phyloP scores from a whole-genome alignment of 805 yeast genomes.

The Hanseniaspora valbyensis region DNA sequence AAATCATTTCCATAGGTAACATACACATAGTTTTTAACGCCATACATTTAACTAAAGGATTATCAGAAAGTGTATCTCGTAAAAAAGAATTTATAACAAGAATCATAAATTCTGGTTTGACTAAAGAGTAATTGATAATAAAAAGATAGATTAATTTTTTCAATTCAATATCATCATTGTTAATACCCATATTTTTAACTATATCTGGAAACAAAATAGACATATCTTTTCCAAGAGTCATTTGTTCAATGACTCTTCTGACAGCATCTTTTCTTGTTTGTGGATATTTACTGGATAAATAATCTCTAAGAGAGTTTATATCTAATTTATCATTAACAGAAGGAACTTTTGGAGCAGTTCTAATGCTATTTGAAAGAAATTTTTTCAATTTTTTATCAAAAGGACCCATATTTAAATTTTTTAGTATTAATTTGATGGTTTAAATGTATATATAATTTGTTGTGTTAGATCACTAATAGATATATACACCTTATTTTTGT shows the following conservation, averaged over 20 bases:
- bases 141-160: constrained; percentile 90
- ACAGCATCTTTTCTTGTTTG: constrained; percentile 93
- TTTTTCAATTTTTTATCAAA: constrained; percentile 30
- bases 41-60: constrained; percentile 87
- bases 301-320: constrained; percentile 79
- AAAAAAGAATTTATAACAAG: constrained; percentile 96
- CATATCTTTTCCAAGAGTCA: constrained; percentile 97
- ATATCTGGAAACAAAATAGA: constrained; percentile 92
- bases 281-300: constrained; percentile 89
- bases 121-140: constrained; percentile 92
- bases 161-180: constrained; percentile 68
- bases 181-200: constrained; percentile 90
- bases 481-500: no score
- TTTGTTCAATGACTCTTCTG: constrained; percentile 91
- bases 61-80: constrained; percentile 87
- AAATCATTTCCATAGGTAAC: constrained; percentile 87
- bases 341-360: constrained; percentile 32
- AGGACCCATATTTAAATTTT: constrained; percentile 24
- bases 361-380: constrained; percentile 28
- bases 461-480: no score
- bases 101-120: constrained; percentile 90
- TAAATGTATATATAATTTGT: neutral
- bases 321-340: constrained; percentile 41
- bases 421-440: neutral
- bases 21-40: constrained; percentile 99